Percentiles rank a stretch among this genome's conserved stretches.
Conservation (phyloP, 2,329 filamentous ascomycete genomes). For the Ambrosiella beaveri region DNA sequence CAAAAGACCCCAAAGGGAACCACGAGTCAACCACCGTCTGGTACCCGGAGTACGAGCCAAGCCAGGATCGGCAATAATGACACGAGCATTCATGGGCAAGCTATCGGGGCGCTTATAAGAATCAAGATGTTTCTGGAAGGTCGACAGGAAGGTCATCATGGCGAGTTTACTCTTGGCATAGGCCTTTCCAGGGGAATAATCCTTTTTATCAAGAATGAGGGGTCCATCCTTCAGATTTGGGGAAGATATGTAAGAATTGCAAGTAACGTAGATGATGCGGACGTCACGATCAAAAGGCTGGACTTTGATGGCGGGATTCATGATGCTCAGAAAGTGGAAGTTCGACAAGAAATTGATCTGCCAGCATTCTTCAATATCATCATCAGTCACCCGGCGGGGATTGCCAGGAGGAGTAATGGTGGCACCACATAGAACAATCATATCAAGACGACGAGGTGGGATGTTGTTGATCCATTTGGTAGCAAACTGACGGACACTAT, state of each 20-base stretch:
- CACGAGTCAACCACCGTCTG: constrained; percentile 70
- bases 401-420: constrained; percentile 54
- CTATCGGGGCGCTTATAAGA: constrained; percentile 70
- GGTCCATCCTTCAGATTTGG: constrained; percentile 40
- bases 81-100: constrained; percentile 63
- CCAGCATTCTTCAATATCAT: constrained; percentile 81
- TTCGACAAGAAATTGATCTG: constrained; percentile 91
- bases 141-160: constrained; percentile 71
- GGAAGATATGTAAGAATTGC: constrained; percentile 71
- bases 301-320: constrained; percentile 75
- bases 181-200: constrained; percentile 37
- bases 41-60: constrained; percentile 72
- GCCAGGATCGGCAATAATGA: constrained; percentile 78
- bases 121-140: constrained; percentile 84
- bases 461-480: constrained; percentile 97
- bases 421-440: constrained; percentile 75
- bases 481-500: constrained; percentile 81
- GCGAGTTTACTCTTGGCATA: constrained; percentile 59
- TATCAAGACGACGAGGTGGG: constrained; percentile 74
- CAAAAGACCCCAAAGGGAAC: constrained; percentile 62
- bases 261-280: constrained; percentile 70
- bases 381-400: constrained; percentile 42
- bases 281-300: constrained; percentile 92
- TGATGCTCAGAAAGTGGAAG: constrained; percentile 81
- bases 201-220: constrained; percentile 26